Conservation (phyloP, 805 yeast genomes). For the Saccharomycopsis javanensis region DNA sequence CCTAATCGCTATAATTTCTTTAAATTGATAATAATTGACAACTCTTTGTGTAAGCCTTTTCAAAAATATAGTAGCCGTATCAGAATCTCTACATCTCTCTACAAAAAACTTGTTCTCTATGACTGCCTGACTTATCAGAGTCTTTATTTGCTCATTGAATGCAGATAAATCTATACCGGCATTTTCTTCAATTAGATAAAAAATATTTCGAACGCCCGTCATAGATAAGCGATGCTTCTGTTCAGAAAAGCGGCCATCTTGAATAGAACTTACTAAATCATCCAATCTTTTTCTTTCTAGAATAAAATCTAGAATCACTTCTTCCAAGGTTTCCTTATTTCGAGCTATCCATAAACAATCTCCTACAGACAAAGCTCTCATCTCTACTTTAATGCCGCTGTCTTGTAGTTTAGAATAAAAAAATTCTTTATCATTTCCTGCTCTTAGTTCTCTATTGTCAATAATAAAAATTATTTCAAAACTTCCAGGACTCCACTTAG, state of each 20-base stretch:
- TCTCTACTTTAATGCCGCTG: conserved; percentile 42
- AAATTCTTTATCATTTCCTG: conserved; percentile 57
- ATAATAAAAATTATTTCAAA: conserved; percentile 54
- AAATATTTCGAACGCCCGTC: conserved; percentile 57
- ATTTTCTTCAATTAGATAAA: conserved; percentile 74
- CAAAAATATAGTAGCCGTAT: conserved; percentile 61
- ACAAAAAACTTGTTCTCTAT: conserved; percentile 58
- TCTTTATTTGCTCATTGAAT: conserved; percentile 56
- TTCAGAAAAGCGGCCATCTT: conserved; percentile 82
- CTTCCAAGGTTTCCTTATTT: conserved; percentile 44
- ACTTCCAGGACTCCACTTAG: conserved; percentile 50
- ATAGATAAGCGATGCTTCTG: conserved; percentile 70
- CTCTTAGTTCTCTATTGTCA: conserved; percentile 77
- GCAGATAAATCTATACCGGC: conserved; percentile 35
- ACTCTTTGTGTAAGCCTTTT: conserved; percentile 40
- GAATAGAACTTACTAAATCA: conserved; percentile 72
- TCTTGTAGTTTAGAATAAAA: conserved; percentile 46
- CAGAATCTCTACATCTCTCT: conserved; percentile 58
- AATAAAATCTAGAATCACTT: conserved; percentile 70
- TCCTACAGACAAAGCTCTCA: conserved; percentile 62
- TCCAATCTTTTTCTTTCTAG: conserved; percentile 85
- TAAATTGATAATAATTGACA: conserved; percentile 29
- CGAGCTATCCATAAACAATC: conserved; percentile 87
- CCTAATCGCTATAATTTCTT: conserved; percentile 38
- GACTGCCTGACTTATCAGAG: conserved; percentile 64